These are phyloP conservation scores for Malassezia slooffiae DNA, from an alignment of 1,284 basidiomycete species.

Conservation along the genomic window DNA sequence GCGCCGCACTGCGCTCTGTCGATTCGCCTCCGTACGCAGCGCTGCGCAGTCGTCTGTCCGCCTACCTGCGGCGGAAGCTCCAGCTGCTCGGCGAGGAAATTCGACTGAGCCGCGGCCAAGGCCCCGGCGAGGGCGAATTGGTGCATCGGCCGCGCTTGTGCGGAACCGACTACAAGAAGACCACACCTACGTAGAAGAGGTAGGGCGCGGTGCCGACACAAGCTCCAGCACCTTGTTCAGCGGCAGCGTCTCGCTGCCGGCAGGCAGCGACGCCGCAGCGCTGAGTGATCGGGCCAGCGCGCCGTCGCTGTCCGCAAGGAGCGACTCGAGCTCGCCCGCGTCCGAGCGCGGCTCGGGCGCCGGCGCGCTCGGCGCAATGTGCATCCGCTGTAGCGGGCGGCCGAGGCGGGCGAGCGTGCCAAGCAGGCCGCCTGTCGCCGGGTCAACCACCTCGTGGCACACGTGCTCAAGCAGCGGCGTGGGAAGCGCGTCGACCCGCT, in stretches of 20 bases:
- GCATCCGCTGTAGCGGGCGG: background rate
- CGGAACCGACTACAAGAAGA: background rate
- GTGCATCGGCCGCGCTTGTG: conserved; percentile 2
- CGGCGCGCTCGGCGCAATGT: background rate
- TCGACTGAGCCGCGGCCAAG: background rate
- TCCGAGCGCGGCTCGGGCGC: background rate
- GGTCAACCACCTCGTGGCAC: background rate
- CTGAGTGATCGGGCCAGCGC: background rate
- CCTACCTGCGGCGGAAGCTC: conserved; percentile 12
- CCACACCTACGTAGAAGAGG: no score
- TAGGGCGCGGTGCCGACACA: no score
- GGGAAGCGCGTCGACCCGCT: background rate
- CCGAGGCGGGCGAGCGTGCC: background rate
- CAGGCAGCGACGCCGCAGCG: conserved; percentile 3
- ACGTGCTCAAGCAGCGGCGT: conserved; percentile 10
- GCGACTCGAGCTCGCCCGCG: background rate
- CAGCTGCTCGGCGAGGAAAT: conserved; percentile 6
- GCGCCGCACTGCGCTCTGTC: background rate
- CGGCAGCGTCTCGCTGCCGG: background rate
- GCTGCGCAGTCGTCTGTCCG: conserved; percentile 15
- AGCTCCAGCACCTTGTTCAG: conserved; percentile 1
- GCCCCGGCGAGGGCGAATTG: conserved; percentile 5
- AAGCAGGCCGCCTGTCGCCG: conserved; percentile 9
- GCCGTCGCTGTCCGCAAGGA: conserved; percentile 9
- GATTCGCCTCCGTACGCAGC: conserved; percentile 8